phyloP scores from a whole-genome alignment of 176 grass and related monocot species.

The Dactylis glomerata region DNA sequence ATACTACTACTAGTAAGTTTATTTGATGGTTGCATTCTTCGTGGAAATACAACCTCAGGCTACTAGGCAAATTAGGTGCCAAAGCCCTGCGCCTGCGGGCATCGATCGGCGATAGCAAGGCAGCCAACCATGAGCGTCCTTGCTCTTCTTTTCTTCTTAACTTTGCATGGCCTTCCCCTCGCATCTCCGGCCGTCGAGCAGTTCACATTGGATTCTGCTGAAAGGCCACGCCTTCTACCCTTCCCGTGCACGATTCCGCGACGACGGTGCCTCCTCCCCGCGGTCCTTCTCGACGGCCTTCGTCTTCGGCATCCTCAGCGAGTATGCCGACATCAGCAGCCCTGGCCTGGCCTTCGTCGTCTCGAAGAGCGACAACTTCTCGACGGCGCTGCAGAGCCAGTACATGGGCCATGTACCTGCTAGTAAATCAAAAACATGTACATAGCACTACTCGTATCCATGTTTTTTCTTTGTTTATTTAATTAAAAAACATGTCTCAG shows the following conservation, averaged over 20 bases:
- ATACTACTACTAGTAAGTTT: background rate
- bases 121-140: conserved; percentile 15
- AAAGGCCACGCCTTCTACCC: conserved; percentile 59
- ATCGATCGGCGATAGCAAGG: background rate
- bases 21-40: background rate
- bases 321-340: conserved; percentile 41
- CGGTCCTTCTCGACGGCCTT: conserved; percentile 48
- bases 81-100: background rate
- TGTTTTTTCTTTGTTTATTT: too few species aligned
- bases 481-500: too few species aligned
- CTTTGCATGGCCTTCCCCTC: background rate
- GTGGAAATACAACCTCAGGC: background rate
- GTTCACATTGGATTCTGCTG: conserved; percentile 37
- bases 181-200: conserved; percentile 11
- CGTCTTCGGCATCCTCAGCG: conserved; percentile 44
- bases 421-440: too few species aligned
- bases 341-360: conserved; percentile 44
- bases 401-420: too few species aligned
- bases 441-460: too few species aligned
- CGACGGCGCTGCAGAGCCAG: conserved; percentile 38
- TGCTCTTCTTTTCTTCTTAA: conserved; percentile 20
- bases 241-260: conserved; percentile 7
- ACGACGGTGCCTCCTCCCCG: background rate
- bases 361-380: conserved; percentile 34
- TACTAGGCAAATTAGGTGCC: background rate